phyloP scores from a whole-genome alignment of 208 protist species.

The Trypanosoma rangeli region DNA sequence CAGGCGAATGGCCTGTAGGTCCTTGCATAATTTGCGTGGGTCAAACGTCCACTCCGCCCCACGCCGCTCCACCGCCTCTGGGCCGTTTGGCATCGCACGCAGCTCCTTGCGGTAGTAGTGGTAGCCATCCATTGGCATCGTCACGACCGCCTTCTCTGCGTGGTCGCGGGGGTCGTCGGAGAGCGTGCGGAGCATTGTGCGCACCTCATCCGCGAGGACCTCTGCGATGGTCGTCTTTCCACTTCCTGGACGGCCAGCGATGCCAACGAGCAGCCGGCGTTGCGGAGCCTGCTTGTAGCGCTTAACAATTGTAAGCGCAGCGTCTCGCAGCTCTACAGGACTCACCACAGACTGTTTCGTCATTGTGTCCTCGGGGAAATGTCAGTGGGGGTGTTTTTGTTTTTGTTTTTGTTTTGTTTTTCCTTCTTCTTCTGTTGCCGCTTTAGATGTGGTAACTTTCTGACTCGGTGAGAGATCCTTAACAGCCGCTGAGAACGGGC shows the following conservation, averaged over 20 bases:
- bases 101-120: conserved; percentile 61
- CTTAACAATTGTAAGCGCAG: conserved; percentile 20
- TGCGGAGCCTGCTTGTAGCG: conserved; percentile 19
- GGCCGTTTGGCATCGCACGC: conserved; percentile 48
- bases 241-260: conserved; percentile 73
- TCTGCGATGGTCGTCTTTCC: conserved; percentile 66
- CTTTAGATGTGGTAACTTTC: conserved; percentile 9
- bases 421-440: conserved; percentile 7
- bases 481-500: too few species aligned
- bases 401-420: too few species aligned
- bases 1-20: conserved; percentile 46
- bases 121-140: conserved; percentile 88
- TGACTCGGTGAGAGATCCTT: too few species aligned
- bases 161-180: conserved; percentile 18
- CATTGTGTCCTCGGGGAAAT: background rate
- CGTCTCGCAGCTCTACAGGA: conserved; percentile 18
- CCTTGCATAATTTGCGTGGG: conserved; percentile 45
- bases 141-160: conserved; percentile 29
- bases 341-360: conserved; percentile 9
- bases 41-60: conserved; percentile 86
- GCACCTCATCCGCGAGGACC: conserved; percentile 44
- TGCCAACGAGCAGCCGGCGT: conserved; percentile 57
- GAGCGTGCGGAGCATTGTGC: conserved; percentile 16
- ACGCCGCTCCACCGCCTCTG: conserved; percentile 55
- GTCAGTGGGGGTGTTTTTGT: too few species aligned